Evolutionary conservation across 805 yeast species (phyloP).

Genomic region (Candida sakaeoensis): DNA sequence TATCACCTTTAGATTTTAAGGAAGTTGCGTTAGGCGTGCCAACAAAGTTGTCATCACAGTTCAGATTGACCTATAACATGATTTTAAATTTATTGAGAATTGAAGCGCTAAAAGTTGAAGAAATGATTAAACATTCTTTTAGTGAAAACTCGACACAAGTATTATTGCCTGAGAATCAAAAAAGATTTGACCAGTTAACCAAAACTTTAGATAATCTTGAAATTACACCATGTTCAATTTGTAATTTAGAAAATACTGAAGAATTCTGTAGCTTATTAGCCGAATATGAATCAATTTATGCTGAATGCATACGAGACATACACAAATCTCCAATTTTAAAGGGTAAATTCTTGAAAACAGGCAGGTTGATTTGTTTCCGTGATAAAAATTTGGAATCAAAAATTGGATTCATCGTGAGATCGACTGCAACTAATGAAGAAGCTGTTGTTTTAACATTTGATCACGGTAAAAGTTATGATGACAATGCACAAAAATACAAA

Average conservation of each 20-base stretch:
- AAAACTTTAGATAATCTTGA: conserved; percentile 39
- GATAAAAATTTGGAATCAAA: conserved; percentile 40
- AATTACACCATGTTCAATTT: conserved; percentile 32
- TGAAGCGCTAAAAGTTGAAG: conserved; percentile 95
- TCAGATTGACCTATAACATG: conserved; percentile 94
- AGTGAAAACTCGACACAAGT: conserved; percentile 87
- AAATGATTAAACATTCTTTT: conserved; percentile 94
- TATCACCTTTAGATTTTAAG: conserved; percentile 57
- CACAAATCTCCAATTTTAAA: conserved; percentile 46
- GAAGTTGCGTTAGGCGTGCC: conserved; percentile 86
- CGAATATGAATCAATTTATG: conserved; percentile 43
- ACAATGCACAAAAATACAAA: conserved; percentile 16
- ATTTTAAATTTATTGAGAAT: conserved; percentile 85
- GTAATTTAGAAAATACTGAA: conserved; percentile 41
- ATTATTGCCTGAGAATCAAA: conserved; percentile 79
- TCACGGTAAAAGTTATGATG: conserved; percentile 34
- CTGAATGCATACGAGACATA: conserved; percentile 45
- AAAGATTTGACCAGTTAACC: conserved; percentile 53
- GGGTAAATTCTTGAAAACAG: conserved; percentile 43
- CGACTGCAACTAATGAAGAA: conserved; percentile 27
- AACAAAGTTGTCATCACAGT: conserved; percentile 86
- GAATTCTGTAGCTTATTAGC: conserved; percentile 42
- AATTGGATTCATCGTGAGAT: conserved; percentile 54
- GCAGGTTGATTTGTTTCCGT: conserved; percentile 57
- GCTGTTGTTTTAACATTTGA: conserved; percentile 44